Base-by-base conservation (phyloP, 495 filamentous ascomycete species). In the Podospora australis region DNA sequence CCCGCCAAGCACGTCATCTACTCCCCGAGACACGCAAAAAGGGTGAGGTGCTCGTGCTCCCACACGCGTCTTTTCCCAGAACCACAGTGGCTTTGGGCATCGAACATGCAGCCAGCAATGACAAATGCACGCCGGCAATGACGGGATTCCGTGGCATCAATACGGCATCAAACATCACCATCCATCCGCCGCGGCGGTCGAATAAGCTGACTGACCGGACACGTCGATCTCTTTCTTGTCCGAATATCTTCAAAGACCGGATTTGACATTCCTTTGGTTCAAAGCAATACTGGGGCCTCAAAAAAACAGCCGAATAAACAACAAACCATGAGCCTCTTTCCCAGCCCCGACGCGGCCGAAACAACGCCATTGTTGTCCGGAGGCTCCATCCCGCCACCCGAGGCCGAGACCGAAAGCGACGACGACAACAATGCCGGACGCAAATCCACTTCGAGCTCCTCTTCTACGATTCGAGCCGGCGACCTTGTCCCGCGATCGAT, bases 401-500 rank as follows among this genome's bases (percentile, higher is more conserved):
- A n/a, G n/a, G n/a, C n/a, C n/a, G n/a, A n/a, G n/a, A n/a, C n/a
- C n/a, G n/a, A n/a, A 6, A 16, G 13, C 38, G 4, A 8, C 38
- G 20, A 10, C 38, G 11, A 23, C 6, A 9, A 11, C 38, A n/a
- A 8, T 5, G 14, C 20, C 16, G 17, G 17, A 6, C 40, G 40
- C 2, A 23, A 43, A 28, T 25, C 21, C 4, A 6, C 40, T n/a
- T n/a, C n/a, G n/a, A n/a, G n/a, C n/a, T n/a, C n/a, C n/a, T n/a
- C n/a, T 4, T 36, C 34, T 4, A 8, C 34, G 4, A 36, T 36
- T 16, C 34, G 17, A n/a, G 11, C 34, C 11, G 34, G 34, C 4
- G 34, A 36, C 34, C 13, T 16, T 4, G 5, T n/a, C 34, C 25
- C 16, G 29, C 50, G 66, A 9, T 60, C 65, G 6, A 36, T 80